phyloP scores from a whole-genome alignment of 1,284 basidiomycete genomes.

The Volvariella volvacea region DNA sequence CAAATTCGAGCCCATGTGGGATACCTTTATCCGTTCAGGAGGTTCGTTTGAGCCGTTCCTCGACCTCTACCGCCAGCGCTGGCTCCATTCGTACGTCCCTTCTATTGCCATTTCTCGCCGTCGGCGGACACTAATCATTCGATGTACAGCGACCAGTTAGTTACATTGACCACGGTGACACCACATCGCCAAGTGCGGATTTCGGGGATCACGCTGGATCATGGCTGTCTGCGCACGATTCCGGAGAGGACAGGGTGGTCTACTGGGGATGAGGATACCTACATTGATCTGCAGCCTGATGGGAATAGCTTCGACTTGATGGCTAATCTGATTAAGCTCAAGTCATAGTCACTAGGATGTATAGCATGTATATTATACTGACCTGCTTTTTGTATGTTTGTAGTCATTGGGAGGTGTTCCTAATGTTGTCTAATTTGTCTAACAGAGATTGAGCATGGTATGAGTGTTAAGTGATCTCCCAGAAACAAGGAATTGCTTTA shows the following conservation, averaged over 20 bases:
- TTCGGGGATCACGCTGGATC: conserved; percentile 80
- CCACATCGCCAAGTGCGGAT: conserved; percentile 75
- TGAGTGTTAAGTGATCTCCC: too few relatives aligned
- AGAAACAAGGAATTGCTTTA: too few relatives aligned
- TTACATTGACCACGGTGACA: conserved; percentile 72
- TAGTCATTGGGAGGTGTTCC: too few relatives aligned
- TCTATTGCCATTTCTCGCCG: conserved; percentile 2
- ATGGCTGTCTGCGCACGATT: conserved; percentile 82
- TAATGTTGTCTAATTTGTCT: too few relatives aligned
- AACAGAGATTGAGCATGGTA: too few relatives aligned
- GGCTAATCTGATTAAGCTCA: conserved; percentile 73
- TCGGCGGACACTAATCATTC: conserved; percentile 3
- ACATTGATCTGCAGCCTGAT: conserved; percentile 80
- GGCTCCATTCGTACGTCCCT: conserved; percentile 82
- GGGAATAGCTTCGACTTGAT: conserved; percentile 97
- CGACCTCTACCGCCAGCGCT: conserved; percentile 70
- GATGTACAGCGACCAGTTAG: conserved; percentile 67
- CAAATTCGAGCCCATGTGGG: conserved; percentile 81
- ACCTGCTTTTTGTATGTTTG: too few relatives aligned
- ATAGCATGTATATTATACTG: background rate
- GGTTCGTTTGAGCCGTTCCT: conserved; percentile 77
- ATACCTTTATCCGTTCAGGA: conserved; percentile 51
- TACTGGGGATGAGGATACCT: conserved; percentile 26
- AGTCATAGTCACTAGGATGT: conserved; percentile 18
- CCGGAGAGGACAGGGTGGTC: conserved; percentile 43